phyloP scores from a whole-genome alignment of 371 early-diverging fungal genomes.

The Rhizopus arrhizus region DNA sequence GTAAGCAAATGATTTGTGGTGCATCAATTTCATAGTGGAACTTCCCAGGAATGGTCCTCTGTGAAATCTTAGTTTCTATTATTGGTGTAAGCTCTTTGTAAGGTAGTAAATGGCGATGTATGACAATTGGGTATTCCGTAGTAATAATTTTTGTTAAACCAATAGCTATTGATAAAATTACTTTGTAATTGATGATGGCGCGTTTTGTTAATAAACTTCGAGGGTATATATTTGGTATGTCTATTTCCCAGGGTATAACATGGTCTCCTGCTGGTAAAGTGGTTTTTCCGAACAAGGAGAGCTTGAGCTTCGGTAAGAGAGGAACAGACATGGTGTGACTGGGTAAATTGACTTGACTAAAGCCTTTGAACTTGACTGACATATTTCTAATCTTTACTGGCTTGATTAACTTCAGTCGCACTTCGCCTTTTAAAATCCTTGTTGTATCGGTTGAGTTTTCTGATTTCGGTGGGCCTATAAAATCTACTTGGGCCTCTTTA shows the following conservation, averaged over 20 bases:
- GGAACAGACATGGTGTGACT: slow-evolving; percentile 15
- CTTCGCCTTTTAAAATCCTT: slow-evolving; percentile 37
- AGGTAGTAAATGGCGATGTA: slow-evolving; percentile 38
- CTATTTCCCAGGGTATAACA: slow-evolving; percentile 37
- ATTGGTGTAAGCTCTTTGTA: slow-evolving; percentile 39
- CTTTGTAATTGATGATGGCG: slow-evolving; percentile 37
- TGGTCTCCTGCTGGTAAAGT: slow-evolving; percentile 38
- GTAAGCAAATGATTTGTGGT: slow-evolving; percentile 39
- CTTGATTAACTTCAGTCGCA: slow-evolving; percentile 28
- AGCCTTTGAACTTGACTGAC: slow-evolving; percentile 50
- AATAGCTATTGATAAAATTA: slow-evolving; percentile 31
- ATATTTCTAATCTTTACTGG: slow-evolving; percentile 44
- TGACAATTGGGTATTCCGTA: slow-evolving; percentile 40
- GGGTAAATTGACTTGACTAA: slow-evolving; percentile 24
- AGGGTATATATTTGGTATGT: slow-evolving; percentile 45
- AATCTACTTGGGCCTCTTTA: slow-evolving; percentile 36
- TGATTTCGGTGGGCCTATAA: slow-evolving; percentile 39
- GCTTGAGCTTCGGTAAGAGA: slow-evolving; percentile 41
- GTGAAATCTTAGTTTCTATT: slow-evolving; percentile 37
- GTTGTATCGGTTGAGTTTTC: slow-evolving; percentile 16
- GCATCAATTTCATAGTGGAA: slow-evolving; percentile 49
- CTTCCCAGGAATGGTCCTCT: slow-evolving; percentile 43
- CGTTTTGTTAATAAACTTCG: slow-evolving; percentile 37
- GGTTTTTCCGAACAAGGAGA: slow-evolving; percentile 28
- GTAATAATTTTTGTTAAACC: slow-evolving; percentile 37